These are phyloP conservation scores for Apiotrichum akiyoshidainum DNA, from an alignment of 1,284 basidiomycete genomes.

Conservation along the genomic window DNA sequence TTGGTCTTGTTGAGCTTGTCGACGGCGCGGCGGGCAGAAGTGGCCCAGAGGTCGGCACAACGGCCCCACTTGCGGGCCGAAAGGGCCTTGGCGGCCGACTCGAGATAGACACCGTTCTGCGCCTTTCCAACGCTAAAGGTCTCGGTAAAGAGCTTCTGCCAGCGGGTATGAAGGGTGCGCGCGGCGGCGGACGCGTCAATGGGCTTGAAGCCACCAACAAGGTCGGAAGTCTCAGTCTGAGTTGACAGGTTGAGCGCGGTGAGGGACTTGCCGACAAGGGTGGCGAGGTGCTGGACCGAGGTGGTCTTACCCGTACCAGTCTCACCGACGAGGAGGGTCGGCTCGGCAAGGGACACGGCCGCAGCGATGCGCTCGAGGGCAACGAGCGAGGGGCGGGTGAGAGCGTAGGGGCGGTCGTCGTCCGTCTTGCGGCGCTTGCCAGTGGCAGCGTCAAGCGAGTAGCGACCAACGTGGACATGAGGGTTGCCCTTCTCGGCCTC, in stretches of 20 bases:
- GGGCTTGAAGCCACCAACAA: constrained; percentile 94
- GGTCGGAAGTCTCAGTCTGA: constrained; percentile 92
- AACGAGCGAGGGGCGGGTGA: constrained; percentile 80
- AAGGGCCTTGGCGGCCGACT: constrained; percentile 78
- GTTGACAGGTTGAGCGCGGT: constrained; percentile 92
- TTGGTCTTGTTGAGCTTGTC: constrained; percentile 54
- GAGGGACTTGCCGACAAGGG: constrained; percentile 71
- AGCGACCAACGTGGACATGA: constrained; percentile 39
- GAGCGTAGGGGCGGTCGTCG: constrained; percentile 67
- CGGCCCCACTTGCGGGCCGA: constrained; percentile 81
- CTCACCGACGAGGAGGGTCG: constrained; percentile 90
- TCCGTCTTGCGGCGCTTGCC: constrained; percentile 15
- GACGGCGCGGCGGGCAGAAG: constrained; percentile 50
- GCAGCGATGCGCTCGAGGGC: constrained; percentile 80
- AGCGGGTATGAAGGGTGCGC: constrained; percentile 68
- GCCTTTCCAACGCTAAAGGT: constrained; percentile 83
- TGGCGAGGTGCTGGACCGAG: constrained; percentile 80
- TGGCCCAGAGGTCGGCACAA: constrained; percentile 71
- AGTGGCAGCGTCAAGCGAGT: constrained; percentile 21
- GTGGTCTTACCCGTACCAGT: constrained; percentile 99
- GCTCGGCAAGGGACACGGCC: constrained; percentile 71
- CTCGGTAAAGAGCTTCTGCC: constrained; percentile 76
- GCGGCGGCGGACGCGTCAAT: constrained; percentile 80
- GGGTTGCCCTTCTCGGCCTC: constrained; percentile 61
- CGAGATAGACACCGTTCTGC: constrained; percentile 76